A percentile compares a stretch with the other conserved stretches of the same genome.
These are phyloP conservation scores for Dactylellina drechsleri DNA, from an alignment of 2,329 filamentous ascomycete species.

Conservation along the genomic window DNA sequence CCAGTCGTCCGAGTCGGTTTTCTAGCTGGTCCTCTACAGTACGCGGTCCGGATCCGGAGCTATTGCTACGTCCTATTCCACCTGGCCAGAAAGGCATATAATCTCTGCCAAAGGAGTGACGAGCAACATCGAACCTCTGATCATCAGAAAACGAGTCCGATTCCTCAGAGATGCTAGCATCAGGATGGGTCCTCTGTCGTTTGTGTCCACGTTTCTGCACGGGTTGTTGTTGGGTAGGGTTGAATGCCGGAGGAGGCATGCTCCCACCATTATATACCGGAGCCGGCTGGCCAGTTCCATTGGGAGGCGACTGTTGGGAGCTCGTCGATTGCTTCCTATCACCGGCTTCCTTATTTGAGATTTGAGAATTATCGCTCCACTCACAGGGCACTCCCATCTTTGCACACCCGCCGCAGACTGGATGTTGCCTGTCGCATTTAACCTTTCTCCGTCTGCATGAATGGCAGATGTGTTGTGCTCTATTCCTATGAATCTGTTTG, in stretches of 20 bases:
- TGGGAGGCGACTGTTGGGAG: conserved; percentile 30
- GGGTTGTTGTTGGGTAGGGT: conserved; percentile 21
- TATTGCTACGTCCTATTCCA: conserved; percentile 28
- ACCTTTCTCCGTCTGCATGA: conserved; percentile 58
- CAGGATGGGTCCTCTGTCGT: conserved; percentile 52
- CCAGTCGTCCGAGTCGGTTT: conserved; percentile 56
- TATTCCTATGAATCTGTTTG: conserved; percentile 58
- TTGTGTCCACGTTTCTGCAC: conserved; percentile 51
- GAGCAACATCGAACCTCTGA: conserved; percentile 45
- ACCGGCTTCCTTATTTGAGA: conserved; percentile 34
- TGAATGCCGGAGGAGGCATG: conserved; percentile 51
- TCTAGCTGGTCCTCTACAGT: conserved; percentile 55
- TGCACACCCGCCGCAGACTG: conserved; percentile 57
- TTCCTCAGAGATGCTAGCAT: conserved; percentile 50
- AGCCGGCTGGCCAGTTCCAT: conserved; percentile 18
- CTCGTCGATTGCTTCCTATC: conserved; percentile 35
- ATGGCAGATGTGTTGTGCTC: conserved; percentile 58
- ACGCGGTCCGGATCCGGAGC: conserved; percentile 19
- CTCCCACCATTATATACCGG: conserved; percentile 19
- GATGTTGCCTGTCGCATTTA: conserved; percentile 58
- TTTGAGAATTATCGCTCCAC: conserved; percentile 57
- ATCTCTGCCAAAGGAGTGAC: conserved; percentile 48
- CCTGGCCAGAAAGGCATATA: conserved; percentile 36
- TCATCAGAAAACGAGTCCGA: conserved; percentile 55
- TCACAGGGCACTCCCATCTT: conserved; percentile 57